A percentile compares a stretch with the other conserved stretches of the same genome.
phyloP scores from a whole-genome alignment of 148 eudicot genomes.

The Heliosperma pusillum region DNA sequence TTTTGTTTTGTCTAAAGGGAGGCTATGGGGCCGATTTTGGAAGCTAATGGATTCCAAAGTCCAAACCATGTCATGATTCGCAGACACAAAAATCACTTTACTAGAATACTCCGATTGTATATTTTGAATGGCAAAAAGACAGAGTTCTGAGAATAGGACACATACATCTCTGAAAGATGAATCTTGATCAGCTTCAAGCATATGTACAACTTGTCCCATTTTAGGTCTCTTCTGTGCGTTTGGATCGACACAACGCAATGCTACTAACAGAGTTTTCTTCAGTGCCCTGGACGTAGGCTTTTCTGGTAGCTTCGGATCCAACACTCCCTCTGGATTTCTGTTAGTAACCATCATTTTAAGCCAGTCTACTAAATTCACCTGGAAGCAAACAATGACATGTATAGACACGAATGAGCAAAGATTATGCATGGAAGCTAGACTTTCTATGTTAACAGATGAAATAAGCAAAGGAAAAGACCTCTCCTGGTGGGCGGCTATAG shows the following conservation, averaged over 20 bases:
- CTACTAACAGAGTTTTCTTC: conserved; percentile 53
- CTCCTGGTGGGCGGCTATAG: conserved; percentile 56
- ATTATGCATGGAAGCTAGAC: neutral
- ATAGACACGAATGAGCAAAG: neutral
- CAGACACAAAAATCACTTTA: neutral
- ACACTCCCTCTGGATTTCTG: conserved; percentile 55
- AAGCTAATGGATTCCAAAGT: neutral
- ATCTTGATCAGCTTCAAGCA: conserved; percentile 66
- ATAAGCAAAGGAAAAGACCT: conserved; percentile 35
- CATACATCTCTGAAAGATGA: conserved; percentile 51
- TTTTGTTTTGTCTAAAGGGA: neutral
- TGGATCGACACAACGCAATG: conserved; percentile 68
- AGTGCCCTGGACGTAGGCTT: conserved; percentile 52
- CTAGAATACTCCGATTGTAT: neutral
- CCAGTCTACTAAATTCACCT: conserved; percentile 81
- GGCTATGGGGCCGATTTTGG: neutral
- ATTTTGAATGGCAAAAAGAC: neutral
- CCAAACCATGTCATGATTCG: neutral
- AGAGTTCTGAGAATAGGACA: neutral
- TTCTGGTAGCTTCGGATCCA: conserved; percentile 65
- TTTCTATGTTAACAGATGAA: neutral
- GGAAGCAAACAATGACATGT: conserved; percentile 22
- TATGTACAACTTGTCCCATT: conserved; percentile 69
- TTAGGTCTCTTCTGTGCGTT: conserved; percentile 62
- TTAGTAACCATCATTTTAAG: conserved; percentile 58